Evolutionary conservation across 139 green algal genomes (phyloP), one percentile per base, ranked within the genome.

Genomic region (Coelastrella sp.): DNA sequence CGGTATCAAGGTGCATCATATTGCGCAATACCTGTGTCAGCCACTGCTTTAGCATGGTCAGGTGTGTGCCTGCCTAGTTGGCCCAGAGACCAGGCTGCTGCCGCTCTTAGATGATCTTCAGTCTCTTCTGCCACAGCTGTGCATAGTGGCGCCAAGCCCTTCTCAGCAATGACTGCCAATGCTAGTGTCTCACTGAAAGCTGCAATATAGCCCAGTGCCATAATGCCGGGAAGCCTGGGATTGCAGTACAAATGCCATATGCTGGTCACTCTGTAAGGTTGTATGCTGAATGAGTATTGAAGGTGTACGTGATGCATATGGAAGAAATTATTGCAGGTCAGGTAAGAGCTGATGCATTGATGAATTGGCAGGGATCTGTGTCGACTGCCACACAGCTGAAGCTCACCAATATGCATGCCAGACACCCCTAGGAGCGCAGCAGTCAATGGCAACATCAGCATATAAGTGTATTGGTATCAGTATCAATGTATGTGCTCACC

Each of bases 141-240:
- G 27, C 92, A 91, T 53, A 97, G 88, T 17, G 95, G 93, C 40
- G 89, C 84, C 80, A 98, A 86, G 30, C 89, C 92, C 79, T 96
- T 95, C 91, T 95, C 92, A 38, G 93, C 93, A 79, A 98, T 93
- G 30, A 97, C 94, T 6, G 77, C 90, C 63, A 96, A 87, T n/a
- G 92, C 93, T 15, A 98, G 90, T 27, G 94, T 97, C 86, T 98
- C 95, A 45, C 89, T 95, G 89, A 97, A 98, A 19, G 94, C 95
- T 3, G 92, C 93, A 74, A 96, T 96, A 91, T 97, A 98, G 30
- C 95, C 95, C 21, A 98, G 86, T 2, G 95, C 95, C 95, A 98
- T 98, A 81, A 98, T 92, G 41, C 91, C 93, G 0, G 94, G 94
- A 79, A 98, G 87, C 23, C 89, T 80, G 67, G n/a, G n/a, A n/a